phyloP scores from a whole-genome alignment of 1,139 yeast species.

The Taphrina flavorubra region DNA sequence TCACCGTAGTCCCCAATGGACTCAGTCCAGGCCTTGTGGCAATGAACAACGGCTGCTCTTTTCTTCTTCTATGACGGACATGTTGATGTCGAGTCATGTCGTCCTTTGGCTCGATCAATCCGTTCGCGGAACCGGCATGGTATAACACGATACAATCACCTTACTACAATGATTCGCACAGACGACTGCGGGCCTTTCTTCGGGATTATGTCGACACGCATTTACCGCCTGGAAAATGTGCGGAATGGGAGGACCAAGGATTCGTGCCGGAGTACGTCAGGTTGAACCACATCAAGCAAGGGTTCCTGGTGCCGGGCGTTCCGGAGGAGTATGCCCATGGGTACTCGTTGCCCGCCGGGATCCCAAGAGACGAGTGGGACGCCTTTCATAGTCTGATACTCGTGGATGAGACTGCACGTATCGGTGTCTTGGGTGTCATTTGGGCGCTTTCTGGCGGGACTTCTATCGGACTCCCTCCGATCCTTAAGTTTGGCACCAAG shows the following conservation, averaged over 20 bases:
- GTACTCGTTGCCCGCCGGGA: conserved; percentile 71
- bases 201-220: conserved; percentile 55
- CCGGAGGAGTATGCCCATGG: background rate
- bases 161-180: conserved; percentile 54
- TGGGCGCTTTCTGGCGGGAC: conserved; percentile 54
- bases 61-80: too few relatives aligned
- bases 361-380: conserved; percentile 88
- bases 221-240: conserved; percentile 52
- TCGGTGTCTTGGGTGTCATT: conserved; percentile 53
- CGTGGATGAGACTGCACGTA: conserved; percentile 60
- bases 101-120: conserved; percentile 54
- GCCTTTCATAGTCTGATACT: conserved; percentile 86
- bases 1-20: background rate
- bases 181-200: conserved; percentile 53
- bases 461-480: conserved; percentile 55
- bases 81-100: conserved; percentile 41
- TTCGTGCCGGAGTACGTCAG: conserved; percentile 50
- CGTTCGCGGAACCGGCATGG: conserved; percentile 57
- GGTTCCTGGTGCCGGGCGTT: conserved; percentile 57
- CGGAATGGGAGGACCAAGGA: conserved; percentile 56
- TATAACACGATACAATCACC: conserved; percentile 56
- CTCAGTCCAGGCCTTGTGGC: background rate
- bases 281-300: conserved; percentile 46
- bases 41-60: background rate
- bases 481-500: conserved; percentile 51